phyloP scores from a whole-genome alignment of 106 monocot species.

The Dactylorhiza incarnata region DNA sequence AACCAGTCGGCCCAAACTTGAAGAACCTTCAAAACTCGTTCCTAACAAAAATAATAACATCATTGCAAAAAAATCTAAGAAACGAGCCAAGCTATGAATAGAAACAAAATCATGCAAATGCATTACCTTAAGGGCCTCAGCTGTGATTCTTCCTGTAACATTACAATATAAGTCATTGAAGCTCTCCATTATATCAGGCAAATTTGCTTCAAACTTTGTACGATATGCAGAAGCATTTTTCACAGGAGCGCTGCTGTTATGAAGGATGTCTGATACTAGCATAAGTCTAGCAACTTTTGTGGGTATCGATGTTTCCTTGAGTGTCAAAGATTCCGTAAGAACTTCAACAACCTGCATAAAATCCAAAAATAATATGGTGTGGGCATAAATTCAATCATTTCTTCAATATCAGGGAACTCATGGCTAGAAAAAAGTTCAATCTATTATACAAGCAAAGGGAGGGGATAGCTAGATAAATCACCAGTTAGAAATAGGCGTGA shows the following conservation, averaged over 20 bases:
- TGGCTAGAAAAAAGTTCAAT: background rate
- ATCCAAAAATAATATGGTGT: slow-evolving; percentile 5
- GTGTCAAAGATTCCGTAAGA: slow-evolving; percentile 90
- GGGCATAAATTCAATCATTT: background rate
- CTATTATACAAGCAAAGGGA: background rate
- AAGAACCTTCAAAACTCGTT: slow-evolving; percentile 91
- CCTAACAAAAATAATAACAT: slow-evolving; percentile 33
- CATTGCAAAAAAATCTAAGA: slow-evolving; percentile 3
- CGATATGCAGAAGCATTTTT: slow-evolving; percentile 99
- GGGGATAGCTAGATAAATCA: no score
- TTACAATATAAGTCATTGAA: slow-evolving; percentile 96
- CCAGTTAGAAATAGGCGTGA: no score
- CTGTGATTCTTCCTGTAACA: slow-evolving; percentile 96
- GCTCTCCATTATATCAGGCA: slow-evolving; percentile 98
- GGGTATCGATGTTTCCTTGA: slow-evolving; percentile 96
- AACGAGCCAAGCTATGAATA: background rate
- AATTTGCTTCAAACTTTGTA: slow-evolving; percentile 84
- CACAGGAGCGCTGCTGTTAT: slow-evolving; percentile 98
- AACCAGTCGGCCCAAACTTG: slow-evolving; percentile 99
- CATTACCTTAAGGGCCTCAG: slow-evolving; percentile 91
- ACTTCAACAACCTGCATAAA: slow-evolving; percentile 81
- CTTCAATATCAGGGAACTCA: background rate
- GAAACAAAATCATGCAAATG: background rate
- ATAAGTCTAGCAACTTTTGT: slow-evolving; percentile 98
- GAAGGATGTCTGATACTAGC: slow-evolving; percentile 99